Conservation (phyloP, 768 basidiomycete genomes). For the Amanita brunnescens region DNA sequence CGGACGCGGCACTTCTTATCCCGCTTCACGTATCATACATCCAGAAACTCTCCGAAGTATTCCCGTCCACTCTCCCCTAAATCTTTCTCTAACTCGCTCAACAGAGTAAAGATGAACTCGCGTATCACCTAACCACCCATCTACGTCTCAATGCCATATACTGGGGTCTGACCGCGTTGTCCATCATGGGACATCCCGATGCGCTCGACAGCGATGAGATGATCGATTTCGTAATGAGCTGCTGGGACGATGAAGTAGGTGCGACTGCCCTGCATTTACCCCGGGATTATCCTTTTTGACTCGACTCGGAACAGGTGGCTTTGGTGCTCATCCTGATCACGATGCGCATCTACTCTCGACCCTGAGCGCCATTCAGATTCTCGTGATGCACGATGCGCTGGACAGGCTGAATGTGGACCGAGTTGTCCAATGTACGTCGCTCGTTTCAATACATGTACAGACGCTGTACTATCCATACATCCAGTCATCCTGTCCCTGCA, state of each 20-base stretch:
- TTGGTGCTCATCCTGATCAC: conserved; percentile 88
- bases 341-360: conserved; percentile 87
- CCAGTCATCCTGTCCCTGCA: conserved; percentile 81
- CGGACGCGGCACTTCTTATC: conserved; percentile 31
- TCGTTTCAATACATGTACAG: conserved; percentile 15
- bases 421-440: conserved; percentile 55
- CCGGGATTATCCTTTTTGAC: too few species aligned
- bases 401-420: conserved; percentile 62
- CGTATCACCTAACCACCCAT: conserved; percentile 88
- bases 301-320: conserved; percentile 54
- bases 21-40: conserved; percentile 70
- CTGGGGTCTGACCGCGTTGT: conserved; percentile 90
- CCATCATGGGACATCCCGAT: conserved; percentile 68
- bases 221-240: conserved; percentile 85
- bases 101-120: conserved; percentile 77
- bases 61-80: conserved; percentile 8
- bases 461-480: background rate
- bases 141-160: conserved; percentile 93
- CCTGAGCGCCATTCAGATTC: conserved; percentile 86
- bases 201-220: conserved; percentile 79
- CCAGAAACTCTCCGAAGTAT: conserved; percentile 61
- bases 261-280: conserved; percentile 4
- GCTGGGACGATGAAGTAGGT: conserved; percentile 92
- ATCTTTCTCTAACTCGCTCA: background rate
- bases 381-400: conserved; percentile 76